Conservation (phyloP, 257 asterid species). For the Solanum okadae region DNA sequence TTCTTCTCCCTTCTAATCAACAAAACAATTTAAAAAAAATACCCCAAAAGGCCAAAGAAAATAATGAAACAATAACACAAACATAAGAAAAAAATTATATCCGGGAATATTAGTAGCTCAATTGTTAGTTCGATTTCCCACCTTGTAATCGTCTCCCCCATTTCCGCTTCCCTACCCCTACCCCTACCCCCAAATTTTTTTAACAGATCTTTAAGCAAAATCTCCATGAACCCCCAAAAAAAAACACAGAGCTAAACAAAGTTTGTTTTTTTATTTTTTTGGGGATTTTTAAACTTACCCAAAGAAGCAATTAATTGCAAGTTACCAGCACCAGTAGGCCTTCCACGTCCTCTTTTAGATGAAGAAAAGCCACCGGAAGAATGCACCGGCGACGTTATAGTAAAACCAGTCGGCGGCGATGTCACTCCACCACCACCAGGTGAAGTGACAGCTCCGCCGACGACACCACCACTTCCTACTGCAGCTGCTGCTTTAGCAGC, state of each 20-base stretch:
- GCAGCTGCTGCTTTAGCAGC: neutral
- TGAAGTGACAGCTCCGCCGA: neutral
- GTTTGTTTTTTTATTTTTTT: neutral
- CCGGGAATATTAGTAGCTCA: neutral
- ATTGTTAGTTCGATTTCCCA: neutral
- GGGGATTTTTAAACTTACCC: conserved; percentile 28
- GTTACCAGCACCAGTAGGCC: conserved; percentile 27
- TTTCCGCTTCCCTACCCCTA: neutral
- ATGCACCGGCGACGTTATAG: conserved; percentile 46
- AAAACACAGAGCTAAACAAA: neutral
- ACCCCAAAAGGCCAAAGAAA: neutral
- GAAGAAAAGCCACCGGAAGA: conserved; percentile 31
- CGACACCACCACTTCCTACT: neutral
- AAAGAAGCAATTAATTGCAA: conserved; percentile 55
- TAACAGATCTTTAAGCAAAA: neutral
- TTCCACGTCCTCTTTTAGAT: conserved; percentile 56
- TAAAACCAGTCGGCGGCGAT: conserved; percentile 40
- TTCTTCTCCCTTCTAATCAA: neutral
- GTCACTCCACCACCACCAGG: conserved; percentile 9
- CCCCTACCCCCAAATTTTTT: neutral
- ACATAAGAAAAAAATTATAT: neutral
- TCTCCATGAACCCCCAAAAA: neutral
- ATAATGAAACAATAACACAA: neutral
- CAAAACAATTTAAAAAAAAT: neutral
- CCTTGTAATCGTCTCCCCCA: neutral